Evolutionary conservation across 164 flowering plant species (phyloP), one percentile per base, ranked within the genome.

Genomic region (Berberis vulgaris): DNA sequence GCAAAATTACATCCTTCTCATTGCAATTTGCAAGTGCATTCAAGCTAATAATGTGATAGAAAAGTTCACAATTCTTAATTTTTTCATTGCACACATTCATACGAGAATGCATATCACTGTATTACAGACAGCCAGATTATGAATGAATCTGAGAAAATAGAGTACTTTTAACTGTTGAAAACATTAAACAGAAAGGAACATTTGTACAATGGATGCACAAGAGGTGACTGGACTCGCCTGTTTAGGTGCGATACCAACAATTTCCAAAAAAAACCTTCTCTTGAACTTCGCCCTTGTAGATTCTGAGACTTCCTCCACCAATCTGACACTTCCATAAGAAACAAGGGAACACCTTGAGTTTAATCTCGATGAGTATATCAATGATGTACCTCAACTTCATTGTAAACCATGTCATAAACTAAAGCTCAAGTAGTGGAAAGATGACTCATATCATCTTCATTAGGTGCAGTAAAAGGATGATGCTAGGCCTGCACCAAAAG

Each of bases 371-470:
- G 55, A 13, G 46, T 42, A 47, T 5, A 43, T 10, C 49, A 44
- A 45, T n/a, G 50, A 11, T 45, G 57, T 78, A 88, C 98, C 96
- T 93, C 98, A 52, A 93, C 91, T 50, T 97, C 98, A 77, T 93
- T 93, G 81, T 93, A 93, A 59, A 93, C 98, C 97, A 93, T 84
- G 82, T 93, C 98, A 83, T 93, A 93, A 60, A 97, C 98, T 68
- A 93, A 80, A 64, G 98, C 98, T 65, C 97, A 93, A 10, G 98
- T 96, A 72, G 91, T 81, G 55, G 94, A 71, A 54, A 93, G 86
- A 73, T 90, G 81, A 1, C 77, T 62, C 83, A 88, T 78, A 74
- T 93, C 97, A 38, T 84, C 93, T 42, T 96, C 97, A 60, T 89
- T 79, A 63, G 98, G 98, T 41, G 97, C 97, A 70, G 98, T 93